phyloP scores from a whole-genome alignment of 768 basidiomycete species.

The Amanita pseudoporphyria region DNA sequence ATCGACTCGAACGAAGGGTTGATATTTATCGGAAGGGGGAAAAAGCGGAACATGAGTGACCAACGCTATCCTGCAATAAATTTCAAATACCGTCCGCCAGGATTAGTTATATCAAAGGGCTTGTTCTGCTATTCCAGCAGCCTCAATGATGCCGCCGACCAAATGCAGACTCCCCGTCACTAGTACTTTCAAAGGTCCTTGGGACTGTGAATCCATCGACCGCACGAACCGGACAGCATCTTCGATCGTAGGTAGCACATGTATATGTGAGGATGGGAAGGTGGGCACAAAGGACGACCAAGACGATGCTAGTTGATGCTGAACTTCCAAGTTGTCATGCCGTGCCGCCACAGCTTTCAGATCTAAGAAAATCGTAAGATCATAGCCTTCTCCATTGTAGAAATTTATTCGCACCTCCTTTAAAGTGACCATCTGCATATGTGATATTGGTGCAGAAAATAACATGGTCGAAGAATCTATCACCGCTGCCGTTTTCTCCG shows the following conservation, averaged over 20 bases:
- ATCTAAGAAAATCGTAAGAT: conserved; percentile 38
- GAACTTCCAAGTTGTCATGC: conserved; percentile 53
- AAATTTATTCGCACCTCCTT: conserved; percentile 59
- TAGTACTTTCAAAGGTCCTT: conserved; percentile 44
- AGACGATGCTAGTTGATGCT: conserved; percentile 63
- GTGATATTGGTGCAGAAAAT: conserved; percentile 97
- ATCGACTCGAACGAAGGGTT: too few species aligned
- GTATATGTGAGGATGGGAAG: conserved; percentile 52
- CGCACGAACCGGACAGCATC: conserved; percentile 69
- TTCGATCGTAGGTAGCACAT: conserved; percentile 82
- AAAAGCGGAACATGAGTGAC: too few species aligned
- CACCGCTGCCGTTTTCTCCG: conserved; percentile 25
- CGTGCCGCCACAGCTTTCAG: conserved; percentile 58
- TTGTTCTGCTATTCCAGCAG: conserved; percentile 67
- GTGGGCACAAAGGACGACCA: conserved; percentile 59
- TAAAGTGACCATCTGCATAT: conserved; percentile 80
- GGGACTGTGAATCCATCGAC: conserved; percentile 21
- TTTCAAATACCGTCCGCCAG: too few species aligned
- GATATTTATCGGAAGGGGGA: too few species aligned
- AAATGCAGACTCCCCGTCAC: conserved; percentile 91
- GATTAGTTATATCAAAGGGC: conserved; percentile 31
- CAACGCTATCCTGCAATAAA: too few species aligned
- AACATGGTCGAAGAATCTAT: conserved; percentile 67
- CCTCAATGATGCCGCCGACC: conserved; percentile 90
- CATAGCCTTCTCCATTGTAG: not conserved